A percentile compares a stretch with the other conserved stretches of the same genome.
phyloP scores from a whole-genome alignment of 176 grass and related monocot species.

The Cenchrus purpureus region DNA sequence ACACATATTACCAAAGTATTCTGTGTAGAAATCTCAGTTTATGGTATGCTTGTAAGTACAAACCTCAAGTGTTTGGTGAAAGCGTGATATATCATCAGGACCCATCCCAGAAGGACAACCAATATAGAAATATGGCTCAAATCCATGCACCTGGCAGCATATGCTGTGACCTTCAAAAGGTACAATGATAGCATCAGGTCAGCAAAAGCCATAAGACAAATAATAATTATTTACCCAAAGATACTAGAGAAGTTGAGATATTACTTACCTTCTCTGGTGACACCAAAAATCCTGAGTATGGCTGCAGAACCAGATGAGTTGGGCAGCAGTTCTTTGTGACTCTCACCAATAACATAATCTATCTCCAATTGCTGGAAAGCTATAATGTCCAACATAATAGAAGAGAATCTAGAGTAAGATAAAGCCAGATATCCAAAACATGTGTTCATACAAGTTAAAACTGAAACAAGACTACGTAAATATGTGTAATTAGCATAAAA shows the following conservation, averaged over 20 bases:
- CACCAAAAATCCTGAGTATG: conserved; percentile 93
- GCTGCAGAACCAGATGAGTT: conserved; percentile 83
- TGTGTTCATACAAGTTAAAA: not conserved
- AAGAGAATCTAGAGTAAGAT: conserved; percentile 29
- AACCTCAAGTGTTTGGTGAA: conserved; percentile 89
- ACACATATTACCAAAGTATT: conserved; percentile 23
- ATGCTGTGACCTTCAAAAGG: conserved; percentile 74
- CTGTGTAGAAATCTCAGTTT: not conserved
- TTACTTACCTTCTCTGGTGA: conserved; percentile 95
- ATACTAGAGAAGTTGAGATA: not conserved
- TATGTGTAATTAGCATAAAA: conserved; percentile 14
- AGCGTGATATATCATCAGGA: conserved; percentile 87
- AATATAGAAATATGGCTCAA: conserved; percentile 97
- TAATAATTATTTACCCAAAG: not conserved
- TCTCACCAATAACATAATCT: conserved; percentile 93
- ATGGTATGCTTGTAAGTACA: conserved; percentile 31
- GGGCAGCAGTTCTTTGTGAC: conserved; percentile 77
- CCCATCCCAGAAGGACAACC: conserved; percentile 79
- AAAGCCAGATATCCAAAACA: conserved; percentile 18
- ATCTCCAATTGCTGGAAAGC: conserved; percentile 98
- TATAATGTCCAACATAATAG: conserved; percentile 45
- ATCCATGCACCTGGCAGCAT: conserved; percentile 95
- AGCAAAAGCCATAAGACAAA: conserved; percentile 20
- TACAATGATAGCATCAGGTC: conserved; percentile 28
- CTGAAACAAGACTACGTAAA: conserved; percentile 7